Percentiles rank a stretch among this genome's conserved stretches.
phyloP scores from a whole-genome alignment of 371 early-diverging fungal genomes.

The Mucor sp. region DNA sequence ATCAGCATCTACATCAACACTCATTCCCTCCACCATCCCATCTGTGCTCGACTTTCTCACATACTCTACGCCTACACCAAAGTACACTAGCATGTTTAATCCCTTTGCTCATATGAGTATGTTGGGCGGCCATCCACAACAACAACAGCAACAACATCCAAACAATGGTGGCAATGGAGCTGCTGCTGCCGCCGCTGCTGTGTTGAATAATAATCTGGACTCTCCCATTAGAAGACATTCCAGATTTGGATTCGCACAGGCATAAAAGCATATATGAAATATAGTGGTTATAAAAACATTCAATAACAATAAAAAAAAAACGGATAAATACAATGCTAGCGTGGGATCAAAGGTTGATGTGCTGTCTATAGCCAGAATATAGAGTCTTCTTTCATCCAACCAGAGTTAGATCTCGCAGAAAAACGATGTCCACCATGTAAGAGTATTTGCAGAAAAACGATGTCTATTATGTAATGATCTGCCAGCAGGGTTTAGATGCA shows the following conservation, averaged over 20 bases:
- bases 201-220: slow-evolving; percentile 27
- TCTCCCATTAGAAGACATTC: slow-evolving; percentile 47
- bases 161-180: slow-evolving; percentile 5
- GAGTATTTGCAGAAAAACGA: too few species aligned
- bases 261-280: slow-evolving; percentile 17
- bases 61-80: slow-evolving; percentile 35
- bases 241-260: slow-evolving; percentile 54
- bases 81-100: slow-evolving; percentile 41
- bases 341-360: background rate
- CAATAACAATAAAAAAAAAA: background rate
- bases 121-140: background rate
- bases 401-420: too few species aligned
- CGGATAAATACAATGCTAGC: background rate
- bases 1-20: slow-evolving; percentile 8
- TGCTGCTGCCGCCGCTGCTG: slow-evolving; percentile 19
- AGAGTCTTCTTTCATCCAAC: too few species aligned
- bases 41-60: slow-evolving; percentile 15
- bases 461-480: too few species aligned
- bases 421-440: too few species aligned
- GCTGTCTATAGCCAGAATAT: too few species aligned
- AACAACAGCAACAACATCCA: background rate
- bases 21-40: slow-evolving; percentile 4
- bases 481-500: too few species aligned
- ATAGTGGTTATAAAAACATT: background rate
- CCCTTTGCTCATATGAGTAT: slow-evolving; percentile 36